A percentile compares a stretch with the other conserved stretches of the same genome.
Conservation (phyloP, 2,329 filamentous ascomycete genomes). For the Endoconidiophora polonica region DNA sequence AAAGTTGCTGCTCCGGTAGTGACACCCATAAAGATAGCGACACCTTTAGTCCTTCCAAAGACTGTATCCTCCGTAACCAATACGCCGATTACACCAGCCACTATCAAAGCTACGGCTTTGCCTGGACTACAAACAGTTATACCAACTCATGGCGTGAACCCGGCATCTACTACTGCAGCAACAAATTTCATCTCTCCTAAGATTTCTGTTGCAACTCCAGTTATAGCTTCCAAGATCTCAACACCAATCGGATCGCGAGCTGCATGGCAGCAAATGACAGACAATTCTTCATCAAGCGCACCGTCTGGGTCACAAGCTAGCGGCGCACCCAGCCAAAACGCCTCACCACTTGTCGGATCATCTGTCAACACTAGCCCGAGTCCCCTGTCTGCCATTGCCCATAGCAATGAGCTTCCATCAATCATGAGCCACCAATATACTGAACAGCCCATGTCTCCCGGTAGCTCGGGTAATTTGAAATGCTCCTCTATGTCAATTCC, state of each 20-base stretch:
- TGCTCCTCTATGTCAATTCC: constrained; percentile 31
- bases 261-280: constrained; percentile 51
- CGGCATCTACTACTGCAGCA: constrained; percentile 13
- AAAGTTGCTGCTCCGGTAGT: constrained; percentile 21
- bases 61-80: background rate
- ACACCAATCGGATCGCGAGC: constrained; percentile 65
- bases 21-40: constrained; percentile 22
- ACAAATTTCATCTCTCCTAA: constrained; percentile 59
- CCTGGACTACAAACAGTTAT: constrained; percentile 28
- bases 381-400: constrained; percentile 30
- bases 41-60: constrained; percentile 23
- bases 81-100: background rate
- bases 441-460: constrained; percentile 44
- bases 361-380: constrained; percentile 50
- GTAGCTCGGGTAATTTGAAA: constrained; percentile 36
- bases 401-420: background rate
- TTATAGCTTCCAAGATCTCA: constrained; percentile 56
- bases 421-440: constrained; percentile 14
- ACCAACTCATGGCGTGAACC: constrained; percentile 41
- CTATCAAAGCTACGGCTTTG: background rate
- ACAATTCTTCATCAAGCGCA: constrained; percentile 55
- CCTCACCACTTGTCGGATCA: constrained; percentile 43
- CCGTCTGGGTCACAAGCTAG: constrained; percentile 46
- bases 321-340: constrained; percentile 35
- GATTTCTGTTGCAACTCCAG: constrained; percentile 61